phyloP scores from a whole-genome alignment of 805 yeast genomes.

The Hanseniaspora lachancei region DNA sequence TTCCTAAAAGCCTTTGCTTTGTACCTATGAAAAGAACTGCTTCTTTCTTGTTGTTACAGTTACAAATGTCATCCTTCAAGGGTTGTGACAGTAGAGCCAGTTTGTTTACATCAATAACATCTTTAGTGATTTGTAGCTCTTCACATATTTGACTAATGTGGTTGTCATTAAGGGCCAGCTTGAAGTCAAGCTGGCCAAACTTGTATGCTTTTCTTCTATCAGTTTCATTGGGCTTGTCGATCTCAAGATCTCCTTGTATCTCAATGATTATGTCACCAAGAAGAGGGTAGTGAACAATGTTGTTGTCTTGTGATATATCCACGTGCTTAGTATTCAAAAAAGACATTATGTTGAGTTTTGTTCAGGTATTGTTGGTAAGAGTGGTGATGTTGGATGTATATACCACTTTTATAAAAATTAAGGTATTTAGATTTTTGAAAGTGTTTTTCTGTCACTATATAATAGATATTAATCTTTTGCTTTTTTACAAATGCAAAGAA shows the following conservation, averaged over 20 bases:
- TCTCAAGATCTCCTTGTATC: slow-evolving; percentile 58
- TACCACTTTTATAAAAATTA: too few species aligned
- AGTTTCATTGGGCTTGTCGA: slow-evolving; percentile 31
- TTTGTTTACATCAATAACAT: slow-evolving; percentile 18
- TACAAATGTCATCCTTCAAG: slow-evolving; percentile 13
- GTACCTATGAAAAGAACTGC: slow-evolving; percentile 54
- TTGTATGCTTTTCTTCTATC: slow-evolving; percentile 27
- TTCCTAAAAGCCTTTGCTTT: slow-evolving; percentile 57
- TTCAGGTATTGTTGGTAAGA: neutral
- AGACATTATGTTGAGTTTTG: neutral
- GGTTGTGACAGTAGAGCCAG: slow-evolving; percentile 22
- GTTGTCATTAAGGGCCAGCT: slow-evolving; percentile 34
- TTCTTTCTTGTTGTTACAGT: slow-evolving; percentile 20
- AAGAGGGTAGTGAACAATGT: slow-evolving; percentile 27
- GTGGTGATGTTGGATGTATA: too few species aligned
- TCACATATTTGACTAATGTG: slow-evolving; percentile 13
- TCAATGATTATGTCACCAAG: slow-evolving; percentile 50
- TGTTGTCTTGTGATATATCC: neutral
- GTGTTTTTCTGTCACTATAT: too few species aligned
- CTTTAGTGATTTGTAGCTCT: slow-evolving; percentile 15
- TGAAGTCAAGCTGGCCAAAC: slow-evolving; percentile 25
- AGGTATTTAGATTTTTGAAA: too few species aligned
- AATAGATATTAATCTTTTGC: too few species aligned
- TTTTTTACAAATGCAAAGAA: too few species aligned
- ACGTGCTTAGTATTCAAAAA: slow-evolving; percentile 25